phyloP scores from a whole-genome alignment of 768 basidiomycete genomes.

The Boletus tylopilopsis region DNA sequence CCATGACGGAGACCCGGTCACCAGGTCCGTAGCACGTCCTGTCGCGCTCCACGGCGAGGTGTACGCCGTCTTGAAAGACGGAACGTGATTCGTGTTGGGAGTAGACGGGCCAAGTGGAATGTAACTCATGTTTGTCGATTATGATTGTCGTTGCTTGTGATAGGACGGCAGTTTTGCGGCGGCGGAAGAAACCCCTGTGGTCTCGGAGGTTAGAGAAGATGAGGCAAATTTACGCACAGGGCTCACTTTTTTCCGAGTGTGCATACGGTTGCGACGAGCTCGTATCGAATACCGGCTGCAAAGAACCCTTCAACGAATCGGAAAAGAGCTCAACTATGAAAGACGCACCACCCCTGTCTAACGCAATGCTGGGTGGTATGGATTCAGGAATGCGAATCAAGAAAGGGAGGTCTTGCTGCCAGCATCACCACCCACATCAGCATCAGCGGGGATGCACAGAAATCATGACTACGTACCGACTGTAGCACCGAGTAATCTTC shows the following conservation, averaged over 20 bases:
- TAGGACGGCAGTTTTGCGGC: constrained; percentile 65
- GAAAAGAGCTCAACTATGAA: background rate
- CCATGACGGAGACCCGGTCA: constrained; percentile 70
- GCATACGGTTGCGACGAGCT: constrained; percentile 84
- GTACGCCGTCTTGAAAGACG: constrained; percentile 61
- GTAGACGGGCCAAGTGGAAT: constrained; percentile 92
- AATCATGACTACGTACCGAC: constrained; percentile 44
- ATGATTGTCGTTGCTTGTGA: constrained; percentile 69
- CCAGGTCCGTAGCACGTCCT: constrained; percentile 84
- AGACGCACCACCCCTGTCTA: constrained; percentile 64
- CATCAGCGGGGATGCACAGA: constrained; percentile 3
- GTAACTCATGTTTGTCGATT: constrained; percentile 92
- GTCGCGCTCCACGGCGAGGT: constrained; percentile 69
- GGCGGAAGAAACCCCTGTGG: constrained; percentile 73
- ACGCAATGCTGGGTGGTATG: constrained; percentile 78
- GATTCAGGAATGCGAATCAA: constrained; percentile 90
- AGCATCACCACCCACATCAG: background rate
- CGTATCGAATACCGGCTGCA: constrained; percentile 81
- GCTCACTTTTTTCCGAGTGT: constrained; percentile 80
- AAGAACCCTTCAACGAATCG: background rate
- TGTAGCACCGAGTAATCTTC: constrained; percentile 69
- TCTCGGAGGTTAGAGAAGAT: background rate
- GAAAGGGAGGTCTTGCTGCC: constrained; percentile 84
- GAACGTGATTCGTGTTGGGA: constrained; percentile 72
- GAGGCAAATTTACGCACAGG: background rate